Evolutionary conservation across 768 basidiomycete genomes (phyloP), one percentile per base, ranked within the genome.

Genomic region (Rubroboletus satanas): DNA sequence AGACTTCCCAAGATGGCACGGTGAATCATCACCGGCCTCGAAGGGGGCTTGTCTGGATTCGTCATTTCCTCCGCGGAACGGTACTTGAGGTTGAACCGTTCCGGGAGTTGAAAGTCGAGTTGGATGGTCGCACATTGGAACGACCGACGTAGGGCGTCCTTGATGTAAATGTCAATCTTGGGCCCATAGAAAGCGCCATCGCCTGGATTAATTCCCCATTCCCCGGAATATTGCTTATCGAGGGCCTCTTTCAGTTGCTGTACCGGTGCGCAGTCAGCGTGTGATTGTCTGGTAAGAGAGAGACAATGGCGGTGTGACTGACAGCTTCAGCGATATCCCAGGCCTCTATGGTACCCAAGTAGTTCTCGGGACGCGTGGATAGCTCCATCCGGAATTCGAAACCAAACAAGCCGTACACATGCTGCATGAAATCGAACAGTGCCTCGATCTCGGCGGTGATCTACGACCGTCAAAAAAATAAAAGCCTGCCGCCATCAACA

Each of bases 131-230:
- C 97, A 66, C 96, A 98, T 72, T 99, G 97, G 85, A 93, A 96
- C 23, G 93, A 92, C 44, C 97, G 85, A 36, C 80, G 83, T 23
- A 98, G 79, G 0, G 97, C 95, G 64, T 99, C 97, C 26, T 85
- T 83, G 68, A 98, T 89, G 56, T 90, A 93, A 75, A 99, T 96
- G 73, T 98, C 97, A 66, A 98, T 96, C 78, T 98, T 98, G 59
- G 97, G 97, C 0, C 97, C 97, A 74, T 99, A 99, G 82, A 99
- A 99, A 10, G 97, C 97, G 47, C 97, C 97, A 65, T 99, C 97
- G 43, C 94, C 96, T 9, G 91, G 90, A 71, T 97, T 97, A 54
- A 95, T 72, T 51, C 85, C 82, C 97, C 97, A 99, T 61, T 89
- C 81, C 45, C 91, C 93, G 0, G 92, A 83, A 62, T 94, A 88